Conservation (phyloP, 805 yeast genomes). For the Sugiyamaella americana region DNA sequence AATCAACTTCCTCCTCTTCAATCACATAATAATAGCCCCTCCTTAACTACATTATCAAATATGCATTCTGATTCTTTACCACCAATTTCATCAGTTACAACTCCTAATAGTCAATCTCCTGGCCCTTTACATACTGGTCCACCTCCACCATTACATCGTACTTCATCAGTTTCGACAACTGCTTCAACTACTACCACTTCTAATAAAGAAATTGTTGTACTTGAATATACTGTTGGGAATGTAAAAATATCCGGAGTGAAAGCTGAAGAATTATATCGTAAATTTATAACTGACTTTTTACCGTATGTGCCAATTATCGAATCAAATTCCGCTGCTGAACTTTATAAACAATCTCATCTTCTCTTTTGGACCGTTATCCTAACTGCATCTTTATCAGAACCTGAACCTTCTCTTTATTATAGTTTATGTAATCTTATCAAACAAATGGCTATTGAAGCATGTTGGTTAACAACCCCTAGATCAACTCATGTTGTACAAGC, state of each 20-base stretch:
- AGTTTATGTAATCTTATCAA: slow-evolving; percentile 71
- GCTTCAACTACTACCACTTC: slow-evolving; percentile 16
- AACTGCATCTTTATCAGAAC: slow-evolving; percentile 80
- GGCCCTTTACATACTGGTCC: background rate
- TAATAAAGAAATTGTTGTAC: slow-evolving; percentile 25
- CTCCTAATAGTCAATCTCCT: background rate
- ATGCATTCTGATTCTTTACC: background rate
- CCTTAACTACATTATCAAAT: too few species aligned
- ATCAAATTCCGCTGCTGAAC: slow-evolving; percentile 63
- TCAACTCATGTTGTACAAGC: slow-evolving; percentile 93
- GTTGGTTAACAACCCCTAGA: slow-evolving; percentile 90
- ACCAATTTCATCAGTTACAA: background rate
- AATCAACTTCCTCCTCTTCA: background rate
- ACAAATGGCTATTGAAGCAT: slow-evolving; percentile 82
- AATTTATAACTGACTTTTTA: slow-evolving; percentile 59
- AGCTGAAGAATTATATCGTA: slow-evolving; percentile 66
- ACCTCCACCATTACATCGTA: background rate
- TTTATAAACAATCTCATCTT: slow-evolving; percentile 76
- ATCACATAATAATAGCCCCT: too few species aligned
- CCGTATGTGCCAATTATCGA: slow-evolving; percentile 78
- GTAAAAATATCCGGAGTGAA: slow-evolving; percentile 59
- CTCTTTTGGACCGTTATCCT: slow-evolving; percentile 87
- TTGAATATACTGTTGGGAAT: slow-evolving; percentile 71
- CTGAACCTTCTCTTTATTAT: slow-evolving; percentile 76
- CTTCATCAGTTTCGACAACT: background rate